phyloP scores from a whole-genome alignment of 495 filamentous ascomycete species.

The Penicillium dipodomyicola region DNA sequence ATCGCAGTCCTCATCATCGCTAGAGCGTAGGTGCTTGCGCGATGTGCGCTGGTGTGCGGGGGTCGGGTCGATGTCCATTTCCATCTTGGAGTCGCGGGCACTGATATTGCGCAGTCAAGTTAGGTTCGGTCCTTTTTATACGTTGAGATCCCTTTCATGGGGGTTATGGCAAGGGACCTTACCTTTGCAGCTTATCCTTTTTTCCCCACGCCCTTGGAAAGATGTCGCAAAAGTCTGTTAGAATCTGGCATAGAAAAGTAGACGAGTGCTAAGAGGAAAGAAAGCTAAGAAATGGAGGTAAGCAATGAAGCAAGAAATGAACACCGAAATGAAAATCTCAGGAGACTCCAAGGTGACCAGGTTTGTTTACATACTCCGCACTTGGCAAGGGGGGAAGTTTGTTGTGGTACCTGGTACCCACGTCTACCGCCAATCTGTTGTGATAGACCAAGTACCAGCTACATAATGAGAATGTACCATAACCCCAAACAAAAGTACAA shows the following conservation, averaged over 20 bases:
- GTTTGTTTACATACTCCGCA: slow-evolving; percentile 35
- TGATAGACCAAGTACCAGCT: slow-evolving; percentile 4
- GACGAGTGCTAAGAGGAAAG: neutral
- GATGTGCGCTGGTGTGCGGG: slow-evolving; percentile 26
- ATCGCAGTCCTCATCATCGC: slow-evolving; percentile 20
- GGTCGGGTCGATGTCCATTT: slow-evolving; percentile 25
- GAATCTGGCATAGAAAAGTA: neutral
- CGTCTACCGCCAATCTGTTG: neutral
- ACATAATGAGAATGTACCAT: slow-evolving; percentile 6
- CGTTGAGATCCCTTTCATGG: slow-evolving; percentile 2
- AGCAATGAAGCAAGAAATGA: neutral
- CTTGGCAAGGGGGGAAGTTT: slow-evolving; percentile 32
- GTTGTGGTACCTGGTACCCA: slow-evolving; percentile 25
- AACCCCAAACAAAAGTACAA: slow-evolving; percentile 1
- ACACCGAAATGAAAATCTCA: neutral
- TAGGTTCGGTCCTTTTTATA: slow-evolving; percentile 12
- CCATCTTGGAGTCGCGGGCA: slow-evolving; percentile 9
- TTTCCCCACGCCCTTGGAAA: slow-evolving; percentile 20
- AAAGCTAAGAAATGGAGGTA: neutral
- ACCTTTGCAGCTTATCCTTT: slow-evolving; percentile 18
- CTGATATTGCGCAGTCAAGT: slow-evolving; percentile 7
- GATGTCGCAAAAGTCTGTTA: slow-evolving; percentile 4
- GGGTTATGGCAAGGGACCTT: slow-evolving; percentile 16
- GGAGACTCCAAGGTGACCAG: neutral
- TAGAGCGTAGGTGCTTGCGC: slow-evolving; percentile 36